Base-by-base conservation (phyloP, 768 basidiomycete genomes). In the Mycena alexandri region DNA sequence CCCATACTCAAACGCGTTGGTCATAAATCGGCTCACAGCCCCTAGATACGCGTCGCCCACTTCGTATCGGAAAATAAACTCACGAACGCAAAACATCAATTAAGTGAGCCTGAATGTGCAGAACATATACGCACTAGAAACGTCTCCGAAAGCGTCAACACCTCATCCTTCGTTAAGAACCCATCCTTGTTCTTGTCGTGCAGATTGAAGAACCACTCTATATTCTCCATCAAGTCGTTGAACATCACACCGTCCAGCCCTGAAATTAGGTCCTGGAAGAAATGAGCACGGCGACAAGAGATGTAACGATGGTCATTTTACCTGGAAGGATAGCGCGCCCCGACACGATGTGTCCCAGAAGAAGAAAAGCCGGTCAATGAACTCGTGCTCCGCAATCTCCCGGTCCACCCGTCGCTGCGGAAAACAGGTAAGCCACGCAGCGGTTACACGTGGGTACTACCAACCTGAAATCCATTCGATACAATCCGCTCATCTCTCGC, bases 41-140 rank as follows among this genome's bases (percentile, higher is more conserved):
- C 96, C 98, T 24, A 99, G 85, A 76, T 97, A 99, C 5, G 95
- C 93, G 77, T 99, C 98, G 4, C 98, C 98, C 13, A 95, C 86
- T 79, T 99, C 98, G 78, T 90, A 94, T 16, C 98, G 91, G 88
- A 99, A 99, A 70, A 99, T 98, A 80, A 98, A 98, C 96, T 98
- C 75, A 36, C 63, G 36, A 57, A 25, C 48, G 64, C 38, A 69
- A 34, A 44, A 41, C 64, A 56, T 72, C 50, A 63, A 33, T 22
- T 46, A 55, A 22, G 29, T 43, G 34, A 61, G 61, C 50, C 21
- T n/a, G 21, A 11, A 44, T 25, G 6, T 38, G 14, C 14, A 14
- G 5, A 38, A 38, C 2, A 10, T 38, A 59, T 9, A 77, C 90
- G 74, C 52, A 96, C 96, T 78, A 99, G 81, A 60, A 99, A 85